A percentile compares a stretch with the other conserved stretches of the same genome.
phyloP scores from a whole-genome alignment of 1,139 yeast species.

The Candida buenavistaensis region DNA sequence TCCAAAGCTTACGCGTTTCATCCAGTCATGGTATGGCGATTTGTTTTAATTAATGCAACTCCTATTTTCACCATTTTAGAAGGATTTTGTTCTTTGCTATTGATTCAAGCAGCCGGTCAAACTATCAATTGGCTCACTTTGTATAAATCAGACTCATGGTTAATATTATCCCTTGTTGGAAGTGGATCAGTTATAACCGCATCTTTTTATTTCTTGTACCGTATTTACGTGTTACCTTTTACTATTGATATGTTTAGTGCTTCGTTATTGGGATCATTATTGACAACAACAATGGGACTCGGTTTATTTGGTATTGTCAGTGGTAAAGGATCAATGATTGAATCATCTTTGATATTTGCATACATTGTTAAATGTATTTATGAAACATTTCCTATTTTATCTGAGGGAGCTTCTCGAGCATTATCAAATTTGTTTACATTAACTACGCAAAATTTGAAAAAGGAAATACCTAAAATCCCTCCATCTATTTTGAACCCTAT shows the following conservation, averaged over 20 bases:
- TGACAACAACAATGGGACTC: slow-evolving; percentile 72
- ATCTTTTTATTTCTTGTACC: slow-evolving; percentile 73
- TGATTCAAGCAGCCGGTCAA: slow-evolving; percentile 90
- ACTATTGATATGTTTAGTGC: slow-evolving; percentile 78
- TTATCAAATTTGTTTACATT: slow-evolving; percentile 38
- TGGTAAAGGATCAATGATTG: slow-evolving; percentile 84
- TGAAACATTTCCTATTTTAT: slow-evolving; percentile 83
- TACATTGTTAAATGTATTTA: slow-evolving; percentile 91
- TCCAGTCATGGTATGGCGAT: slow-evolving; percentile 56
- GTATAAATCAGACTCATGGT: slow-evolving; percentile 73
- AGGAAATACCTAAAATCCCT: slow-evolving; percentile 42
- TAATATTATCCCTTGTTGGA: slow-evolving; percentile 68
- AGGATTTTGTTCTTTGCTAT: slow-evolving; percentile 86
- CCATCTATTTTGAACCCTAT: slow-evolving; percentile 42
- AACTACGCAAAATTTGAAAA: slow-evolving; percentile 37
- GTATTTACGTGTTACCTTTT: slow-evolving; percentile 74
- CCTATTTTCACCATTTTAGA: slow-evolving; percentile 86
- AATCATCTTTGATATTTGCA: slow-evolving; percentile 80
- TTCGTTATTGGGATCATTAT: slow-evolving; percentile 78
- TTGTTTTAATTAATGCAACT: slow-evolving; percentile 73
- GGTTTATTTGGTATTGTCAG: slow-evolving; percentile 84
- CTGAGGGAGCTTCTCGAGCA: slow-evolving; percentile 49
- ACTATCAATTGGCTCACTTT: slow-evolving; percentile 72
- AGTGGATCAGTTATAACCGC: slow-evolving; percentile 78
- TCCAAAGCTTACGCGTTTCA: slow-evolving; percentile 9